Evolutionary conservation across 257 asterid genomes (phyloP).

Genomic region (Gynochthodes officinalis): DNA sequence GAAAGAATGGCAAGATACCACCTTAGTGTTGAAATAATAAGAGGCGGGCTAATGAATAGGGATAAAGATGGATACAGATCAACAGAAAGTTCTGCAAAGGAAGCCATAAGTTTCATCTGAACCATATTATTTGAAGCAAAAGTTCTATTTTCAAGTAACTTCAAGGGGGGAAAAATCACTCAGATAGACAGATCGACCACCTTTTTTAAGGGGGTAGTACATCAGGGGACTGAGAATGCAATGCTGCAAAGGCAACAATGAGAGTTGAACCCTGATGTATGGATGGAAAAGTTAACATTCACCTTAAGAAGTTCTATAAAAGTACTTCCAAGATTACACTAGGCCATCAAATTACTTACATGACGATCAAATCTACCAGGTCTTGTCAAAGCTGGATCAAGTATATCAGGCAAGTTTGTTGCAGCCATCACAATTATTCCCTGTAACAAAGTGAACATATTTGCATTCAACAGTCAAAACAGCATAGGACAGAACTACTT

Average conservation of each 20-base stretch:
- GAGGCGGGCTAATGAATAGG: not conserved
- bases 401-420: constrained; percentile 95
- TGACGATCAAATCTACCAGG: constrained; percentile 99
- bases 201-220: not conserved
- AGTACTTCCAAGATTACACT: not conserved
- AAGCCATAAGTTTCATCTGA: not conserved
- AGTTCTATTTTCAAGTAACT: not conserved
- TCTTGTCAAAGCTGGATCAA: constrained; percentile 96
- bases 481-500: not conserved
- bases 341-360: constrained; percentile 55
- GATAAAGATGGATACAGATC: not conserved
- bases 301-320: not conserved
- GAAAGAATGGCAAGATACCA: not conserved
- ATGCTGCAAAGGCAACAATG: not conserved
- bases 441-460: constrained; percentile 33
- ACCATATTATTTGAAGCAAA: not conserved
- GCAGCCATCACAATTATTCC: constrained; percentile 98
- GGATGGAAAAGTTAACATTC: not conserved
- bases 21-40: not conserved
- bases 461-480: constrained; percentile 4
- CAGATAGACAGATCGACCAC: not conserved
- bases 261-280: not conserved
- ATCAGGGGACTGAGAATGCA: not conserved
- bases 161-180: not conserved
- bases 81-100: not conserved